A percentile compares a stretch with the other conserved stretches of the same genome.
phyloP scores from a whole-genome alignment of 2,329 filamentous ascomycete genomes.

The Colletotrichum magnum region DNA sequence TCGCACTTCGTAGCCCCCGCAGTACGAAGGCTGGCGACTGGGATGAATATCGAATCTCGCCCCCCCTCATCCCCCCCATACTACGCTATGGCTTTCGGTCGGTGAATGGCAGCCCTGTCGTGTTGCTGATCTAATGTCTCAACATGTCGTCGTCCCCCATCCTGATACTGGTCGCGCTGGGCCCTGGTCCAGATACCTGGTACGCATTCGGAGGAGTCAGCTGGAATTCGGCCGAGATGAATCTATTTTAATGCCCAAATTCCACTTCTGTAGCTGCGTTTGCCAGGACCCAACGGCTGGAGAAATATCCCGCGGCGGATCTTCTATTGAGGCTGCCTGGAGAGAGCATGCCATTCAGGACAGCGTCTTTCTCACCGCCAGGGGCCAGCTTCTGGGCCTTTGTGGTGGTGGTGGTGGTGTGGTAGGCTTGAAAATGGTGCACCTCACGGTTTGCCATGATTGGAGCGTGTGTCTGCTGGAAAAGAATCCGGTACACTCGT shows the following conservation, averaged over 20 bases:
- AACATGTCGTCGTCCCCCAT: neutral
- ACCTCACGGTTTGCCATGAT: constrained; percentile 1
- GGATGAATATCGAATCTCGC: neutral
- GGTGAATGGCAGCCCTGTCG: constrained; percentile 2
- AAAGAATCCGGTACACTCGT: neutral
- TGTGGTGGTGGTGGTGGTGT: neutral
- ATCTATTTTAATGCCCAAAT: constrained; percentile 29
- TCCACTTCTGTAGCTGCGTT: neutral
- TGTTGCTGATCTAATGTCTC: constrained; percentile 17
- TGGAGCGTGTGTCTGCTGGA: neutral
- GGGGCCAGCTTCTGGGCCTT: neutral
- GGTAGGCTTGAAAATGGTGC: neutral
- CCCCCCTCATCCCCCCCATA: neutral
- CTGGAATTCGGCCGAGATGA: constrained; percentile 1
- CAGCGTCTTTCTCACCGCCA: neutral
- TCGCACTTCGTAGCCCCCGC: constrained; percentile 7
- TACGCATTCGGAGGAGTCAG: neutral
- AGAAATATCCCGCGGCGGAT: neutral
- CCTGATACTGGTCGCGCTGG: neutral
- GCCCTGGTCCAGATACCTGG: constrained; percentile 21
- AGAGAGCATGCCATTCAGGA: neutral
- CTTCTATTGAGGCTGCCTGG: neutral
- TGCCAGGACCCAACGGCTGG: neutral
- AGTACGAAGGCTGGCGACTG: constrained; percentile 19
- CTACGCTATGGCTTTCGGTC: neutral